phyloP scores from a whole-genome alignment of 176 grass and related monocot genomes.

The Avena sativa region DNA sequence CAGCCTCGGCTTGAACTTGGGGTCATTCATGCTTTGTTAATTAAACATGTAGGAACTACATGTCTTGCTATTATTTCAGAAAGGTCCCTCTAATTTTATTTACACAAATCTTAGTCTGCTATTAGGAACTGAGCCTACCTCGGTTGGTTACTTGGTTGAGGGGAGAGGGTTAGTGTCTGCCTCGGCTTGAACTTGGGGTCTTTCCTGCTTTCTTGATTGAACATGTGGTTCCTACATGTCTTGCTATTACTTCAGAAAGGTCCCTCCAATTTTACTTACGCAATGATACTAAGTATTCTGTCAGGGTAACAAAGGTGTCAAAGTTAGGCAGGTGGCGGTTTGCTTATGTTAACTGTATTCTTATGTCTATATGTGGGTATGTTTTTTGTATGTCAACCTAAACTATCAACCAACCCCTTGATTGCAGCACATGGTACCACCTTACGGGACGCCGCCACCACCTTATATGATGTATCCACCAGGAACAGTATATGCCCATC shows the following conservation, averaged over 20 bases:
- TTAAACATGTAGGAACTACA: background rate
- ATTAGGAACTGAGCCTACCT: background rate
- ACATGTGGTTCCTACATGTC: background rate
- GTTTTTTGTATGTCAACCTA: conserved; percentile 34
- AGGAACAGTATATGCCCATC: conserved; percentile 92
- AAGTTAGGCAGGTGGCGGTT: background rate
- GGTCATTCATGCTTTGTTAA: background rate
- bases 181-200: background rate
- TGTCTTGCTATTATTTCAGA: background rate
- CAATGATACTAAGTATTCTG: background rate
- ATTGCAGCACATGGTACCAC: conserved; percentile 84
- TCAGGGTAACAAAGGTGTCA: background rate
- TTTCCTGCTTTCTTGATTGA: background rate
- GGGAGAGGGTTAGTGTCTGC: background rate
- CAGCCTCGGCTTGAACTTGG: background rate
- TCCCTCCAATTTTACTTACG: conserved; percentile 13
- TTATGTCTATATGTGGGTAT: conserved; percentile 8
- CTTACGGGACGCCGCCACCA: conserved; percentile 75
- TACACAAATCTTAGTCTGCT: background rate
- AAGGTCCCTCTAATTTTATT: too few relatives aligned
- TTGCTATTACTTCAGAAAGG: background rate
- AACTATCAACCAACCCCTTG: conserved; percentile 21
- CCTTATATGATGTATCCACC: conserved; percentile 96
- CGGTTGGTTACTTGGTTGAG: background rate
- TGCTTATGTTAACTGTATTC: conserved; percentile 30